These are phyloP conservation scores for Saraca asoca DNA, from an alignment of 331 rosid species.

Conservation along the genomic window DNA sequence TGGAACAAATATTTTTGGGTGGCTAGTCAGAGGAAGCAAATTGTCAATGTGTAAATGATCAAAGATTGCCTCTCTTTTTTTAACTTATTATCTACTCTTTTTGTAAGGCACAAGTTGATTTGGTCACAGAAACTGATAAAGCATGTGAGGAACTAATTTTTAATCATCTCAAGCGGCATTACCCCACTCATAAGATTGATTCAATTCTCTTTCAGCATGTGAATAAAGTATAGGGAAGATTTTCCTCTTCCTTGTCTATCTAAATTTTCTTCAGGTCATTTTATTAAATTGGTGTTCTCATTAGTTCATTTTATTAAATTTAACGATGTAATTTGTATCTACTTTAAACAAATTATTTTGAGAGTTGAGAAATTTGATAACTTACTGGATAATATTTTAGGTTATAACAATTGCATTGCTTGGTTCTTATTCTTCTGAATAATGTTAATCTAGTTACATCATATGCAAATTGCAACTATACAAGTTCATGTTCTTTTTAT, in stretches of 20 bases:
- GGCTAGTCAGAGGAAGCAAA: background rate
- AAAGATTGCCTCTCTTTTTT: constrained; percentile 3
- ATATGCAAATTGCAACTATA: constrained; percentile 10
- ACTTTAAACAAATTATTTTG: constrained; percentile 13
- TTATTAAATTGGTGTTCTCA: constrained; percentile 24
- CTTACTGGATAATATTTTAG: background rate
- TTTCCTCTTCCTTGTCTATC: background rate
- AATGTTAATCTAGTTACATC: background rate
- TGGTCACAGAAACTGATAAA: constrained; percentile 98
- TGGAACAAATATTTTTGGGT: background rate
- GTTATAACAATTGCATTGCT: constrained; percentile 21
- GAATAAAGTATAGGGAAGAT: background rate
- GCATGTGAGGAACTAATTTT: constrained; percentile 92
- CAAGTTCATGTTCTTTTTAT: constrained; percentile 16
- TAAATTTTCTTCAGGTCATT: constrained; percentile 15
- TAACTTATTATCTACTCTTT: constrained; percentile 6
- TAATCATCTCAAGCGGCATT: constrained; percentile 70
- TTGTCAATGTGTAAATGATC: background rate
- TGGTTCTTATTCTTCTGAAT: background rate
- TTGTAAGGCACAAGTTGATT: constrained; percentile 72
- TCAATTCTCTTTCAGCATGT: constrained; percentile 12
- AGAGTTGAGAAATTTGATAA: constrained; percentile 15
- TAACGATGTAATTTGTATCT: background rate
- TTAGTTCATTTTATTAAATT: constrained; percentile 67
- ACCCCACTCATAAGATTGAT: constrained; percentile 88